Conservation (phyloP, 257 asterid genomes). For the Plantago major region DNA sequence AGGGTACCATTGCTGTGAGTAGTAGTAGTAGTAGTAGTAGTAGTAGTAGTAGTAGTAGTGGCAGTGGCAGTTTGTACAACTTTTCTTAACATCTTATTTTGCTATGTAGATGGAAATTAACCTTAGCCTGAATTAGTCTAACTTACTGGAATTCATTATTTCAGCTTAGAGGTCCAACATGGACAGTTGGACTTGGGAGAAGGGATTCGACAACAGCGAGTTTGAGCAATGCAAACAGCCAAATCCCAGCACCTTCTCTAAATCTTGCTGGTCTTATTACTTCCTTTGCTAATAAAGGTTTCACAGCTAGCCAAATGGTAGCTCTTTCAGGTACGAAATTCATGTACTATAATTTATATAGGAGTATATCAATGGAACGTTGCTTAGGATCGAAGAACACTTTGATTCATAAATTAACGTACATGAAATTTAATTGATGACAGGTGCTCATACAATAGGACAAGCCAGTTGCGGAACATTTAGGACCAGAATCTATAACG, state of each 20-base stretch:
- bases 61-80: too few relatives aligned
- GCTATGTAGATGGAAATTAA: too few relatives aligned
- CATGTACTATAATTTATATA: too few relatives aligned
- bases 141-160: neutral
- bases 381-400: too few relatives aligned
- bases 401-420: too few relatives aligned
- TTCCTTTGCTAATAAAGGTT: slow-evolving; percentile 61
- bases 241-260: slow-evolving; percentile 43
- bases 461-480: slow-evolving; percentile 51
- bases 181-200: slow-evolving; percentile 62
- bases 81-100: too few relatives aligned
- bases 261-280: slow-evolving; percentile 46
- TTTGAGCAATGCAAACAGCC: slow-evolving; percentile 36
- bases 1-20: slow-evolving; percentile 58
- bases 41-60: slow-evolving; percentile 15
- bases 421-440: neutral
- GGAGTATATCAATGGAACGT: too few relatives aligned
- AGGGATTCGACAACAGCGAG: slow-evolving; percentile 66
- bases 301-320: slow-evolving; percentile 51
- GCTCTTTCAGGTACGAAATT: slow-evolving; percentile 59
- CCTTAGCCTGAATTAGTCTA: too few relatives aligned
- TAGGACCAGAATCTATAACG: slow-evolving; percentile 52
- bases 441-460: slow-evolving; percentile 69
- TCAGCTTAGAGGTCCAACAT: slow-evolving; percentile 59
- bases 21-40: neutral